A percentile compares a stretch with the other conserved stretches of the same genome.
Evolutionary conservation across 2,329 filamentous ascomycete genomes (phyloP).

Genomic region (Fusarium sublunatum): DNA sequence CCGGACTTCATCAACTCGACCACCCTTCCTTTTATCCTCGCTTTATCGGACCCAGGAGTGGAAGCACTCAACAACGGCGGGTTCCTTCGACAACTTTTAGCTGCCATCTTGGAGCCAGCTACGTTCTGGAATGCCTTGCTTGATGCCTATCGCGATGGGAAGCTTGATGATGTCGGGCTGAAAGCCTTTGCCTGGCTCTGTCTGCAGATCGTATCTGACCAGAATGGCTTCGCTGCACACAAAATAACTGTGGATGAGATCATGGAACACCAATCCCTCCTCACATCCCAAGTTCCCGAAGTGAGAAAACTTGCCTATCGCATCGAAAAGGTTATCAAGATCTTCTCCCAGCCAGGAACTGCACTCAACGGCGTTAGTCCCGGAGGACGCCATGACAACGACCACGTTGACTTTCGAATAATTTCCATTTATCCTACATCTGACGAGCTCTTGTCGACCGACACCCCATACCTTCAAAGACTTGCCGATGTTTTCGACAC

Average conservation of each 20-base stretch:
- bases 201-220: constrained; percentile 54
- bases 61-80: constrained; percentile 33
- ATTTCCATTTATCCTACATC: constrained; percentile 74
- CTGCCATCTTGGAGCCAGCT: constrained; percentile 63
- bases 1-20: constrained; percentile 46
- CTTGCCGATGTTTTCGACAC: constrained; percentile 61
- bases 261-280: constrained; percentile 42
- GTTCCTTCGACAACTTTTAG: constrained; percentile 48
- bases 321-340: constrained; percentile 54
- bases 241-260: constrained; percentile 39
- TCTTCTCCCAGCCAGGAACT: constrained; percentile 23
- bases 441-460: constrained; percentile 69
- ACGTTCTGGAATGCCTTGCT: constrained; percentile 65
- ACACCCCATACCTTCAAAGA: constrained; percentile 65
- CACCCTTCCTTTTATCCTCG: constrained; percentile 25
- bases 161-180: constrained; percentile 49
- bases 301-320: constrained; percentile 49
- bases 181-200: constrained; percentile 61
- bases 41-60: constrained; percentile 26
- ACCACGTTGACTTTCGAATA: constrained; percentile 68
- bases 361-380: constrained; percentile 49
- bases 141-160: constrained; percentile 41
- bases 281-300: constrained; percentile 39
- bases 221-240: constrained; percentile 29
- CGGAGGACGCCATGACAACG: constrained; percentile 80